These are phyloP conservation scores for Globisporangium apiculatum DNA, from an alignment of 352 stramenopile species.

Conservation along the genomic window DNA sequence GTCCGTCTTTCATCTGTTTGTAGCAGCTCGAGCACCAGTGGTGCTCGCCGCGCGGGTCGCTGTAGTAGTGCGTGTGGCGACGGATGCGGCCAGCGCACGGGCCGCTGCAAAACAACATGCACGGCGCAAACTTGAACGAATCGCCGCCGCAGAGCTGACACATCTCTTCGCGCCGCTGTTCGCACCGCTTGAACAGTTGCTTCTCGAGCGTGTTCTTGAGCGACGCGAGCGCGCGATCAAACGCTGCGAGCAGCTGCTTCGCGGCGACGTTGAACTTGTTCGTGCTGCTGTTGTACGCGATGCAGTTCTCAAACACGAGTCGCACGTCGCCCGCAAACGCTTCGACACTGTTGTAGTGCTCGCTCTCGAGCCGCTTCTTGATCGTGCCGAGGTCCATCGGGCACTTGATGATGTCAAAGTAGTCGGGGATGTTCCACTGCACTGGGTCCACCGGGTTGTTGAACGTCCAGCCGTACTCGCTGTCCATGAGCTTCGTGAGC, in stretches of 20 bases:
- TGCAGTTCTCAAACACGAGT: slow-evolving; percentile 87
- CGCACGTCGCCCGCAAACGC: slow-evolving; percentile 84
- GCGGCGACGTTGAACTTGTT: slow-evolving; percentile 87
- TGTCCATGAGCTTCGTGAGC: slow-evolving; percentile 85
- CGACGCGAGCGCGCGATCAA: slow-evolving; percentile 56
- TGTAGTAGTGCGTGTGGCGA: slow-evolving; percentile 85
- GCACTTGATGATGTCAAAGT: slow-evolving; percentile 92
- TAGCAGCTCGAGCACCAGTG: slow-evolving; percentile 87
- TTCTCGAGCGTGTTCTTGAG: slow-evolving; percentile 79
- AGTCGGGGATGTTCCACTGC: slow-evolving; percentile 89
- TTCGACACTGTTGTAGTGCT: slow-evolving; percentile 90
- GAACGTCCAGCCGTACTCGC: slow-evolving; percentile 89
- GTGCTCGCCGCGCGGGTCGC: slow-evolving; percentile 71
- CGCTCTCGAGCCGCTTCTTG: slow-evolving; percentile 93
- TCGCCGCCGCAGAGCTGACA: slow-evolving; percentile 85
- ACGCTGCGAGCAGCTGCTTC: slow-evolving; percentile 72
- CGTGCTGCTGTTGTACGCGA: slow-evolving; percentile 86
- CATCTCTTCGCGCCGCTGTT: slow-evolving; percentile 82
- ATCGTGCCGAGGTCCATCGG: slow-evolving; percentile 99
- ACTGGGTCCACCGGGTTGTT: slow-evolving; percentile 94
- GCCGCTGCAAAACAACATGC: slow-evolving; percentile 86
- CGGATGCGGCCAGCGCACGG: slow-evolving; percentile 78
- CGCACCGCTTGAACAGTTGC: slow-evolving; percentile 79
- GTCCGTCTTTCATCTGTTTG: slow-evolving; percentile 88
- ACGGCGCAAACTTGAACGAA: slow-evolving; percentile 88